Percentiles rank a stretch among this genome's conserved stretches.
Evolutionary conservation across 2,329 filamentous ascomycete species (phyloP).

Genomic region (Cordyceps militaris): DNA sequence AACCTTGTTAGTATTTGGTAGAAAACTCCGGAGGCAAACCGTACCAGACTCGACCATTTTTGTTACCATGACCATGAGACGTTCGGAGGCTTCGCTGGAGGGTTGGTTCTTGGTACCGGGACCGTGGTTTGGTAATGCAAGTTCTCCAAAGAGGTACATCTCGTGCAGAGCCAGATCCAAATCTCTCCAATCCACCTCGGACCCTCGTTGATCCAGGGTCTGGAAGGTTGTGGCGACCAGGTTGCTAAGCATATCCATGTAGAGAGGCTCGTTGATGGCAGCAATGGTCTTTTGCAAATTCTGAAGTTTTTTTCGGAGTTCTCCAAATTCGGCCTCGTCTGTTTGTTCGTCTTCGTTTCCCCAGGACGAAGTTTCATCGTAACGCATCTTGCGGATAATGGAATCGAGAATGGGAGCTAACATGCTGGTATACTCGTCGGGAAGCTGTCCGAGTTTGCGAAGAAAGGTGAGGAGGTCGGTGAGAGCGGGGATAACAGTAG

Average conservation of each 20-base stretch:
- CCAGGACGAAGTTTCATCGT: conserved; percentile 91
- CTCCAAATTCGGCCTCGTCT: conserved; percentile 95
- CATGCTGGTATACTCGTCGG: conserved; percentile 70
- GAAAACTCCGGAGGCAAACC: conserved; percentile 27
- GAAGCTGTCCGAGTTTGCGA: conserved; percentile 70
- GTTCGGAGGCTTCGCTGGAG: conserved; percentile 69
- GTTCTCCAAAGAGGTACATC: conserved; percentile 91
- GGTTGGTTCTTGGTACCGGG: conserved; percentile 81
- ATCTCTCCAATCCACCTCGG: conserved; percentile 86
- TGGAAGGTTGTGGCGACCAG: conserved; percentile 84
- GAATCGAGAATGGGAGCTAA: conserved; percentile 83
- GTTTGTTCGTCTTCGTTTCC: conserved; percentile 90
- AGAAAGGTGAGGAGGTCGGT: conserved; percentile 89
- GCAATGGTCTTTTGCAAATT: conserved; percentile 90
- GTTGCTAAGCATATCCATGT: conserved; percentile 80
- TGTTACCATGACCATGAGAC: conserved; percentile 84
- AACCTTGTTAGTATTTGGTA: neutral
- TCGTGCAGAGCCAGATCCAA: conserved; percentile 89
- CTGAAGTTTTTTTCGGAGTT: conserved; percentile 82
- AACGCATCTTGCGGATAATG: conserved; percentile 93
- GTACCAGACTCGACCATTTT: conserved; percentile 89
- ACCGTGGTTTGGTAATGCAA: conserved; percentile 82
- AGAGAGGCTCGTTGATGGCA: conserved; percentile 78
- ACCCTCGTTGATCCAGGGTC: conserved; percentile 65
- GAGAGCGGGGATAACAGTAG: conserved; percentile 85